Evolutionary conservation across 257 asterid species (phyloP).

Genomic region (Striga asiatica): DNA sequence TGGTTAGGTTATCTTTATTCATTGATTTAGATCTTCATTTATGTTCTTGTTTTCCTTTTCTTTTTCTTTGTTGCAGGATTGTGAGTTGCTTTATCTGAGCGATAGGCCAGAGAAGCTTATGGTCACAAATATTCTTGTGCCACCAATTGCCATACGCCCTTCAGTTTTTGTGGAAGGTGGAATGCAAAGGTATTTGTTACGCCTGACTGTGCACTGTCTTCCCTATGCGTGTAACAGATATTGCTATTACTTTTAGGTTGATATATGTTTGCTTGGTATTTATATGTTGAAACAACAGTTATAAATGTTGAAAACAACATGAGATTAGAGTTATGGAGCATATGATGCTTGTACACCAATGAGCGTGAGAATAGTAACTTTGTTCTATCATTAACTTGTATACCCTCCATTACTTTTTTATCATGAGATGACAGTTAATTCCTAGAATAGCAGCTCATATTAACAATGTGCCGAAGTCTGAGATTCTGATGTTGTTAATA

Average conservation of each 20-base stretch:
- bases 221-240: background rate
- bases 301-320: conserved; percentile 2
- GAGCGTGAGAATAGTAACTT: background rate
- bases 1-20: conserved; percentile 2
- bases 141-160: conserved; percentile 87
- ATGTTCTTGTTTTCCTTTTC: conserved; percentile 4
- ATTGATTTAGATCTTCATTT: background rate
- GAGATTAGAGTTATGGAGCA: background rate
- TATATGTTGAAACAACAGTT: background rate
- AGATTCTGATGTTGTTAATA: too few relatives aligned
- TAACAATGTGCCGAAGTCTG: too few relatives aligned
- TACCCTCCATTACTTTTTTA: background rate
- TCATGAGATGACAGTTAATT: too few relatives aligned
- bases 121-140: conserved; percentile 66
- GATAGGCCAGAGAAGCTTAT: conserved; percentile 91
- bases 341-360: conserved; percentile 10
- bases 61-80: conserved; percentile 42
- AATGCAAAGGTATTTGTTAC: conserved; percentile 43
- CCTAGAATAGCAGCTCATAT: too few relatives aligned
- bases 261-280: background rate
- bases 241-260: background rate
- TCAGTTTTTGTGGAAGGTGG: conserved; percentile 93
- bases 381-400: background rate
- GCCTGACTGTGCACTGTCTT: background rate
- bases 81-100: conserved; percentile 70